Conservation (phyloP, 2,329 filamentous ascomycete genomes). For the Trichoderma harzianum region DNA sequence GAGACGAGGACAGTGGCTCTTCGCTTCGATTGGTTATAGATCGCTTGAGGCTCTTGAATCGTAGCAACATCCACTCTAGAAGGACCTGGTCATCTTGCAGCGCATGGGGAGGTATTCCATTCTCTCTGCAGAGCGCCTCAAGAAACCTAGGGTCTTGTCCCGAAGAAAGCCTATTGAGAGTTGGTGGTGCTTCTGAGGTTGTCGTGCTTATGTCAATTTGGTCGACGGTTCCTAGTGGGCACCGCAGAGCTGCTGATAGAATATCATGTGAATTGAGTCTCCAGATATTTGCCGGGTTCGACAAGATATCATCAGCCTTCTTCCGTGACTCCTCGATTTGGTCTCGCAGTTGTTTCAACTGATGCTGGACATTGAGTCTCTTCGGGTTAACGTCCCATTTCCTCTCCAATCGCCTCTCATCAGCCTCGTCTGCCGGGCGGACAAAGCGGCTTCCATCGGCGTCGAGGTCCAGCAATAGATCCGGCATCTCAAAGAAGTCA, state of each 20-base stretch:
- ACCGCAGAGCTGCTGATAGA: slow-evolving; percentile 38
- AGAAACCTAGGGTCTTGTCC: slow-evolving; percentile 17
- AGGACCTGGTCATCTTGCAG: slow-evolving; percentile 30
- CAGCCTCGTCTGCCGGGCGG: slow-evolving; percentile 37
- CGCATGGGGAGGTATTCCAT: slow-evolving; percentile 32
- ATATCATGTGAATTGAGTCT: slow-evolving; percentile 43
- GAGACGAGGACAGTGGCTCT: slow-evolving; percentile 4
- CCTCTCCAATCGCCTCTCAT: slow-evolving; percentile 33
- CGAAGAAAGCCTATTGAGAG: neutral
- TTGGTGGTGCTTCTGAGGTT: neutral
- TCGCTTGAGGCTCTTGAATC: slow-evolving; percentile 22
- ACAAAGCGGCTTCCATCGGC: slow-evolving; percentile 44
- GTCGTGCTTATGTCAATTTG: neutral
- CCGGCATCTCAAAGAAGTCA: slow-evolving; percentile 40
- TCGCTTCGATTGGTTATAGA: slow-evolving; percentile 5
- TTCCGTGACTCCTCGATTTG: slow-evolving; percentile 28
- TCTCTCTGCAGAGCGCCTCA: slow-evolving; percentile 25
- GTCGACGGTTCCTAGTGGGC: slow-evolving; percentile 17
- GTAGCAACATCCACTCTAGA: slow-evolving; percentile 36
- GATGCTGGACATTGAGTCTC: slow-evolving; percentile 25
- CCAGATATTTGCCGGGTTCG: slow-evolving; percentile 32
- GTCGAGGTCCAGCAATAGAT: slow-evolving; percentile 51
- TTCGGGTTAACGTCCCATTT: slow-evolving; percentile 30
- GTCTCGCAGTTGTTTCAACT: slow-evolving; percentile 31
- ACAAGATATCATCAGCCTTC: slow-evolving; percentile 26